Base-by-base conservation (phyloP, 225 moss, liverwort and hornwort genomes). In the Anthoceros angustus region DNA sequence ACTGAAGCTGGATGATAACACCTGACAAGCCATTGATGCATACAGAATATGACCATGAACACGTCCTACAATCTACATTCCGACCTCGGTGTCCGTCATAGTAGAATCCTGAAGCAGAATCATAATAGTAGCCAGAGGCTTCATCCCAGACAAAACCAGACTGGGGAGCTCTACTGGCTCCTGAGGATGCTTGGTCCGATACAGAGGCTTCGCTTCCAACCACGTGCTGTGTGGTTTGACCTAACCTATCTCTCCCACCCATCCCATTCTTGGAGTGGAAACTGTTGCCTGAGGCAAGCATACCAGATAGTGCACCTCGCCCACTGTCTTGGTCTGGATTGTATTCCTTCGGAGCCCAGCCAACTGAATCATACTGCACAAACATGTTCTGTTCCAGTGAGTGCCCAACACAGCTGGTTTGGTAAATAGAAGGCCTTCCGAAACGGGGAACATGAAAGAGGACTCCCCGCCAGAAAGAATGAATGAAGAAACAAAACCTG, bases 321-420 rank as follows among this genome's bases (percentile, higher is more conserved):
- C 43, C 67, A 67, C 42, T 64, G 39, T 63, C 65, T 4, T 67
- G 43, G 48, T 83, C 87, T 70, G 92, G 92, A 67, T 89, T 92
- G 76, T 98, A 98, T 61, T 98, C 98, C 71, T 98, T 98, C 40
- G 98, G 98, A 74, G 89, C 82, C 98, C 98, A 98, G n/a, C 92
- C 92, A 74, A 77, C 76, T 78, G 79, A 83, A 77, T 98, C 98
- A 79, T 98, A 98, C 89, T 98, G 85, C 77, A 81, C 70, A 64
- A 66, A 66, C 64, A 76, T 39, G 75, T 39, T 40, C 23, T 49
- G 14, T 32, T 32, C 32, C 32, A 32, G 32, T 32, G 32, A 32
- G 32, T 32, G 32, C 18, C 55, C 55, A 20, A 15, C 55, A 55
- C 55, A 55, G 55, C 18, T 55, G 7, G 23, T 55, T 23, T 15